Evolutionary conservation across 257 asterid species (phyloP).

Genomic region (Solanum dulcamara): DNA sequence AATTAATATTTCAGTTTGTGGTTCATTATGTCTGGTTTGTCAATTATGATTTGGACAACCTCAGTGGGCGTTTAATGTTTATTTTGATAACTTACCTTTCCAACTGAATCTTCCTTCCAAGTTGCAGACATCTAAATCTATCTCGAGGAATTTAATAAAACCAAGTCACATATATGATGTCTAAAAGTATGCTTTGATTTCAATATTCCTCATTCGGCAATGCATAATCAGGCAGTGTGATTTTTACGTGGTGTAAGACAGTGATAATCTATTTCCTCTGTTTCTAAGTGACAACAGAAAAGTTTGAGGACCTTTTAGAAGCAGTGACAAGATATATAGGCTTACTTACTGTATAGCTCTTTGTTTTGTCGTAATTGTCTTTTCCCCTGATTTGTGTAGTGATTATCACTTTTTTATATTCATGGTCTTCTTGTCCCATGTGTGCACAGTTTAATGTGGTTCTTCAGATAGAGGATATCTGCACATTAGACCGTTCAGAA

Average conservation of each 20-base stretch:
- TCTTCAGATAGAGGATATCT: background rate
- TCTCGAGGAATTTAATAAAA: background rate
- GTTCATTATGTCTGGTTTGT: background rate
- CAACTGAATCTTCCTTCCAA: background rate
- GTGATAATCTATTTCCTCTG: background rate
- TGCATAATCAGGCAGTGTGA: background rate
- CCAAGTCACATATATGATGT: background rate
- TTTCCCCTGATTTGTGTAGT: background rate
- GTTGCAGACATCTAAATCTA: background rate
- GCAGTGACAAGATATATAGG: background rate
- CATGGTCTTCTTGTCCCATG: background rate
- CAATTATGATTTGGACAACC: background rate
- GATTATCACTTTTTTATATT: background rate
- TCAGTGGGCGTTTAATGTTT: background rate
- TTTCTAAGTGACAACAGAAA: background rate
- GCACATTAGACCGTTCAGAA: background rate
- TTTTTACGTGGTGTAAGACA: background rate
- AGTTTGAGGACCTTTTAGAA: background rate
- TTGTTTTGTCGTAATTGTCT: background rate
- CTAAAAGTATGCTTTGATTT: background rate
- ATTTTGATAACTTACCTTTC: background rate
- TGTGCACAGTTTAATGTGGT: background rate
- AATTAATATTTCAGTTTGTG: background rate
- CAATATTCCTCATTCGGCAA: background rate
- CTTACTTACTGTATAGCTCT: background rate